A percentile compares a stretch with the other conserved stretches of the same genome.
phyloP scores from a whole-genome alignment of 2,329 filamentous ascomycete genomes.

The Penicillium sp. region DNA sequence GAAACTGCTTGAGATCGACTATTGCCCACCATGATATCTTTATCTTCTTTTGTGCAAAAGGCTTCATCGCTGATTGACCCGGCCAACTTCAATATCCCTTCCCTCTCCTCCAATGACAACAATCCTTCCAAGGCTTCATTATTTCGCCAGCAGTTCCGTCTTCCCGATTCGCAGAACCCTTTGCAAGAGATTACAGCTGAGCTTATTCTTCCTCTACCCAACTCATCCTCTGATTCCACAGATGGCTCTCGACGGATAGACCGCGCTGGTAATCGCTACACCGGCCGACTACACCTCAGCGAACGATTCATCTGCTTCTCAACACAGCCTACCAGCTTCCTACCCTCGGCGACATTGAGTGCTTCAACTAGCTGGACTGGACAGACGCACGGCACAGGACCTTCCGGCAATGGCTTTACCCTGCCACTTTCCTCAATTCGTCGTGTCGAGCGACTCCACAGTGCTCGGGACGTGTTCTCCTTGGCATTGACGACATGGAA shows the following conservation, averaged over 20 bases:
- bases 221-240: conserved; percentile 60
- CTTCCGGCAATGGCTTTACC: conserved; percentile 93
- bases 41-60: conserved; percentile 88
- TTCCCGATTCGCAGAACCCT: conserved; percentile 88
- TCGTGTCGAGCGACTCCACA: conserved; percentile 89
- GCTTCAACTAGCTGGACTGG: conserved; percentile 85
- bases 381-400: conserved; percentile 88
- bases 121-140: conserved; percentile 89
- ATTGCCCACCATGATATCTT: conserved; percentile 59
- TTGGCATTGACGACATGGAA: conserved; percentile 97
- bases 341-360: conserved; percentile 75
- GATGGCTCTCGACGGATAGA: conserved; percentile 62
- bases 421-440: conserved; percentile 90
- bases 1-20: conserved; percentile 7
- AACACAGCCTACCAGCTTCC: conserved; percentile 85
- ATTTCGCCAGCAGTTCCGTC: conserved; percentile 94
- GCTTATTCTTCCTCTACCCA: conserved; percentile 79
- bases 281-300: conserved; percentile 88
- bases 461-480: conserved; percentile 88
- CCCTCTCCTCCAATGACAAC: conserved; percentile 72
- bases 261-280: conserved; percentile 78
- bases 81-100: conserved; percentile 74
- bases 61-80: conserved; percentile 94
- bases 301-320: conserved; percentile 97
- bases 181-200: conserved; percentile 96